These are phyloP conservation scores for Endoconidiophora laricicola DNA, from an alignment of 2,329 filamentous ascomycete species.

Conservation along the genomic window DNA sequence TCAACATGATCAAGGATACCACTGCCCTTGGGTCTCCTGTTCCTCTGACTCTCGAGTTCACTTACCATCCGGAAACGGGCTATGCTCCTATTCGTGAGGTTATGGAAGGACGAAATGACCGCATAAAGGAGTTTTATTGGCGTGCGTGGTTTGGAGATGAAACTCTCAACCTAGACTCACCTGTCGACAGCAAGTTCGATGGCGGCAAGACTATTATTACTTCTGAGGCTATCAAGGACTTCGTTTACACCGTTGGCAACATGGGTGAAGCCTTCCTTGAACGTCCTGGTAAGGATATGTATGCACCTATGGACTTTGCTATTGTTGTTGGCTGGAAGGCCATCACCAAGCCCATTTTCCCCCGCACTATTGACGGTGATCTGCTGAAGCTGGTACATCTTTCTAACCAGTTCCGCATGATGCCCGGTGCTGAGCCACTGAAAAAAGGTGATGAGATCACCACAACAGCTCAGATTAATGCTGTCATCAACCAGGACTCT, in stretches of 20 bases:
- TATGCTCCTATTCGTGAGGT: constrained; percentile 97
- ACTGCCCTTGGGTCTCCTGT: constrained; percentile 70
- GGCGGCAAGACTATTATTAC: constrained; percentile 79
- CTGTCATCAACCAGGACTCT: constrained; percentile 93
- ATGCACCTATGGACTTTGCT: constrained; percentile 95
- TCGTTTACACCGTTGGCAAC: constrained; percentile 97
- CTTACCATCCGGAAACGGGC: constrained; percentile 84
- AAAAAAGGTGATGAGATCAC: constrained; percentile 90
- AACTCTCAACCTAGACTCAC: constrained; percentile 62
- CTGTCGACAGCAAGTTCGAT: constrained; percentile 76
- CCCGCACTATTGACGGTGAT: constrained; percentile 87
- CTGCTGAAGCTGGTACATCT: constrained; percentile 90
- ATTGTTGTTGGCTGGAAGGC: constrained; percentile 99
- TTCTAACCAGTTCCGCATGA: constrained; percentile 96
- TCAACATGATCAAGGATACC: constrained; percentile 86
- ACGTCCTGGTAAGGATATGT: constrained; percentile 81
- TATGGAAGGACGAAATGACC: constrained; percentile 90
- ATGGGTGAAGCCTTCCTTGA: constrained; percentile 96
- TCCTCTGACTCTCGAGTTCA: constrained; percentile 74
- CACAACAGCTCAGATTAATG: constrained; percentile 90
- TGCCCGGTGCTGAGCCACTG: constrained; percentile 82
- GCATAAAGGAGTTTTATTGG: constrained; percentile 99
- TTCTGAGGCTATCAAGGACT: constrained; percentile 88
- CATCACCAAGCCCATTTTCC: constrained; percentile 98
- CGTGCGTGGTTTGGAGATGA: constrained; percentile 91